These are phyloP conservation scores for Emmonsiellopsis sp. DNA, from an alignment of 2,329 filamentous ascomycete species.

Conservation along the genomic window DNA sequence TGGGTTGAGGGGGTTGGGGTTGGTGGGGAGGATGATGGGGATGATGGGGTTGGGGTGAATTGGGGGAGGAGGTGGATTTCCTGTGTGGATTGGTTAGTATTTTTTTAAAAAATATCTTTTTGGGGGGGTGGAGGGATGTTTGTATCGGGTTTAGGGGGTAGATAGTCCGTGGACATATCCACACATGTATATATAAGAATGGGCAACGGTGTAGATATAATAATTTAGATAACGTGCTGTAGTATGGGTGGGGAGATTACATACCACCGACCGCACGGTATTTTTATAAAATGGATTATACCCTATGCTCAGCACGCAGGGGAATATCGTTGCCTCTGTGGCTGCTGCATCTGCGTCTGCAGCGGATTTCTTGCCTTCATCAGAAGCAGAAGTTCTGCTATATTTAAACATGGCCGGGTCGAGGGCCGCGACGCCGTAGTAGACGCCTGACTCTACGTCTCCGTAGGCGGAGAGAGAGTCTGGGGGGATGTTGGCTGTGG, in stretches of 20 bases:
- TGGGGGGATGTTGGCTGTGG: constrained; percentile 78
- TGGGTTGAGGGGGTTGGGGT: background rate
- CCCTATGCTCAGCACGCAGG: constrained; percentile 89
- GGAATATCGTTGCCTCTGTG: constrained; percentile 46
- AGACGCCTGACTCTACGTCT: constrained; percentile 68
- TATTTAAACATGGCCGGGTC: constrained; percentile 34
- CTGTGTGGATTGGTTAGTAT: constrained; percentile 13
- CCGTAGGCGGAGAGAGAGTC: constrained; percentile 54
- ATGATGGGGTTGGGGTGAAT: constrained; percentile 43
- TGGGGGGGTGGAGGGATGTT: no score
- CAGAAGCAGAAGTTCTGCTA: constrained; percentile 7
- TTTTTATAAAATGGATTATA: constrained; percentile 99
- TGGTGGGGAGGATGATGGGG: constrained; percentile 14
- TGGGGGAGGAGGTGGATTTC: constrained; percentile 81
- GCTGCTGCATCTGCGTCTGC: constrained; percentile 1
- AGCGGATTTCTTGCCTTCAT: background rate
- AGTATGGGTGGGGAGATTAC: constrained; percentile 14
- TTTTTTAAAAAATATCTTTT: background rate
- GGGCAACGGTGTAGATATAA: no score
- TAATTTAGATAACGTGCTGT: no score
- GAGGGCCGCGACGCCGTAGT: constrained; percentile 85
- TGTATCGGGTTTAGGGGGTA: background rate
- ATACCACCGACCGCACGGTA: constrained; percentile 63
- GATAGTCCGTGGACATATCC: no score
- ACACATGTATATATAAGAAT: no score